Evolutionary conservation across 2,329 filamentous ascomycete genomes (phyloP).

Genomic region (Sporothrix sp.): DNA sequence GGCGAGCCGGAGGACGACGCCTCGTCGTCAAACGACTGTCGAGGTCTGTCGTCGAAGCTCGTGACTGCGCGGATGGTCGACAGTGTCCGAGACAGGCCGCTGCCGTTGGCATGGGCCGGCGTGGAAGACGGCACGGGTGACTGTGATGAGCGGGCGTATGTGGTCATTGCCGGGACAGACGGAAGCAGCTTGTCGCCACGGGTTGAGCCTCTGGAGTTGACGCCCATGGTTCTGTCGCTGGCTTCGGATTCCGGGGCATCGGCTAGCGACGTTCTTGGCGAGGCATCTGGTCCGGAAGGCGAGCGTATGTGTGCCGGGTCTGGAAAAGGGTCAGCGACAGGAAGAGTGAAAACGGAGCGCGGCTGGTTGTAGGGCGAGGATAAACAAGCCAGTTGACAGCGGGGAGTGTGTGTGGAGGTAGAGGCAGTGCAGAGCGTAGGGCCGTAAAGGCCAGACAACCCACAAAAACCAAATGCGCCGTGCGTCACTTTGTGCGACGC

Average conservation of each 20-base stretch:
- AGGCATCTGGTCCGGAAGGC: conserved; percentile 19
- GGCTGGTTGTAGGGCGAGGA: neutral
- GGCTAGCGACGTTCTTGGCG: conserved; percentile 25
- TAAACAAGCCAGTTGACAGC: neutral
- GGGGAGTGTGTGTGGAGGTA: neutral
- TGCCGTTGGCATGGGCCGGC: conserved; percentile 17
- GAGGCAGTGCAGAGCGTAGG: conserved; percentile 2
- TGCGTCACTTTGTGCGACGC: neutral
- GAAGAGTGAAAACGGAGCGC: neutral
- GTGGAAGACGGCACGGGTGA: neutral
- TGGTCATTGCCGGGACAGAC: conserved; percentile 12
- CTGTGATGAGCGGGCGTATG: conserved; percentile 1
- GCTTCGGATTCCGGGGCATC: conserved; percentile 31
- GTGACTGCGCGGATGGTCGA: conserved; percentile 49
- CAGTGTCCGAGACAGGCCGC: conserved; percentile 26
- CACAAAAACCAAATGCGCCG: neutral
- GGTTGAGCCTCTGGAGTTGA: conserved; percentile 12
- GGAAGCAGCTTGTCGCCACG: conserved; percentile 21
- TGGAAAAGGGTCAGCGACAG: conserved; percentile 1
- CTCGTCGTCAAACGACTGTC: conserved; percentile 34
- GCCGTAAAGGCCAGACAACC: neutral
- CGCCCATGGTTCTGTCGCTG: conserved; percentile 31
- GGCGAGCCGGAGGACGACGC: conserved; percentile 29
- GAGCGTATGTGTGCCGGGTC: conserved; percentile 8
- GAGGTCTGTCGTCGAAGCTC: conserved; percentile 38